Evolutionary conservation across 495 filamentous ascomycete genomes (phyloP), one percentile per base, ranked within the genome.

Genomic region (Tuber calosporum): DNA sequence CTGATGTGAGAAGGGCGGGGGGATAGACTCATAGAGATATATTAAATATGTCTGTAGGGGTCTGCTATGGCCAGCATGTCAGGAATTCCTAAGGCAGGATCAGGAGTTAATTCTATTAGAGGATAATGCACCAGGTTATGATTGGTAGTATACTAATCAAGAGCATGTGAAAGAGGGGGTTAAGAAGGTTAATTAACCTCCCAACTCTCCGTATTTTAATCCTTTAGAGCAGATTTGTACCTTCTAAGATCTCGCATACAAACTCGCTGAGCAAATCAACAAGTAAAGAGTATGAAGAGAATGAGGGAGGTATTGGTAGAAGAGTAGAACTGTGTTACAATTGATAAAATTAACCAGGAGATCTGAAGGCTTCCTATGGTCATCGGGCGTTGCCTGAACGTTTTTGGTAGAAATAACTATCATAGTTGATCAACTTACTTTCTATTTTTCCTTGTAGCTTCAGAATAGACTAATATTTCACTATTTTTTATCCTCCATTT

Each of bases 1-100:
- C 26, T 22, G 8, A 30, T 36, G 41, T 15, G 36, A 38, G 42
- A 74, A 62, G 67, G 37, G 39, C n/a, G 43, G n/a, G 38, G 37
- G 48, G 15, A 45, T 74, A 69, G 72, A 74, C 66, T 22, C 68
- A 7, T 73, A 42, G 72, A 34, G 72, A 70, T 73, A 70, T 43
- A 53, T 39, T 38, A 67, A 72, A 40, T 39, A 69, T 66, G 43
- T 73, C 20, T 20, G 67, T 69, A 37, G 42, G 34, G 67, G 67
- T n/a, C 34, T 58, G 37, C 30, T 69, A 7, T 69, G 67, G 72
- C 72, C 72, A 36, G 43, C 20, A 40, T 73, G 72, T 20, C 34
- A 69, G 40, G 7, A 62, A 39, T 13, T 40, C 15, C 4, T 42
- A 36, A 67, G 62, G 26, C 20, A 69, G 45, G 34, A 69, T 69